A percentile compares a stretch with the other conserved stretches of the same genome.
These are phyloP conservation scores for Laburnicola sp. DNA, from an alignment of 2,329 filamentous ascomycete species.

Conservation along the genomic window DNA sequence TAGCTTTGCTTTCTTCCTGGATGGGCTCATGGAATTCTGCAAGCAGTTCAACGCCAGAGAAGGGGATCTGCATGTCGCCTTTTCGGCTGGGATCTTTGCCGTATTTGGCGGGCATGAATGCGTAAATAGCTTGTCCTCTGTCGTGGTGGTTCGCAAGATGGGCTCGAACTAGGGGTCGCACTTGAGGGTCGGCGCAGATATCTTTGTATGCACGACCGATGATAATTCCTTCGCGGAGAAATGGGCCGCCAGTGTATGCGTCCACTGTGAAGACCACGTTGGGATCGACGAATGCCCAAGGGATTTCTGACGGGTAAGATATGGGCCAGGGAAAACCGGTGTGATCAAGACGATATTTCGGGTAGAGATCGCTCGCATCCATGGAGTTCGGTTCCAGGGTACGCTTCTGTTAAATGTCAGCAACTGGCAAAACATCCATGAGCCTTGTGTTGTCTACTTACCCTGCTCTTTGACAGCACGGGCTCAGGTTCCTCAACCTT, in stretches of 20 bases:
- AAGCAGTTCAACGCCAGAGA: not conserved
- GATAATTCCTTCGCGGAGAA: not conserved
- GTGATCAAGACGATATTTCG: not conserved
- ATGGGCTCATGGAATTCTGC: not conserved
- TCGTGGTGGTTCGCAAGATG: not conserved
- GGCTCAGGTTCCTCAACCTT: no score
- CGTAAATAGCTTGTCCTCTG: not conserved
- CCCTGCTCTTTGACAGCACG: no score
- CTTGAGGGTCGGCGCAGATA: not conserved
- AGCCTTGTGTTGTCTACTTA: no score
- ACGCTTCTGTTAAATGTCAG: not conserved
- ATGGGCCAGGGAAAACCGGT: not conserved
- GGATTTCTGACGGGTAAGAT: not conserved
- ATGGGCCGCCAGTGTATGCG: not conserved
- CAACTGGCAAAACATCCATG: not conserved
- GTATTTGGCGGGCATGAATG: not conserved
- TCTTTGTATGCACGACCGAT: not conserved
- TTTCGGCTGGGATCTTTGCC: not conserved
- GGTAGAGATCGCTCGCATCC: not conserved
- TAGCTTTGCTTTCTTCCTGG: not conserved
- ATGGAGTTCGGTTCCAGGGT: not conserved
- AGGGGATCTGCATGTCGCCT: not conserved
- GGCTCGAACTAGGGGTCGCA: conserved; percentile 1
- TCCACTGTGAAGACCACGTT: not conserved
- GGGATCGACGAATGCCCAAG: not conserved